These are phyloP conservation scores for Sporisorium reilianum DNA, from an alignment of 1,284 basidiomycete species.

Conservation along the genomic window DNA sequence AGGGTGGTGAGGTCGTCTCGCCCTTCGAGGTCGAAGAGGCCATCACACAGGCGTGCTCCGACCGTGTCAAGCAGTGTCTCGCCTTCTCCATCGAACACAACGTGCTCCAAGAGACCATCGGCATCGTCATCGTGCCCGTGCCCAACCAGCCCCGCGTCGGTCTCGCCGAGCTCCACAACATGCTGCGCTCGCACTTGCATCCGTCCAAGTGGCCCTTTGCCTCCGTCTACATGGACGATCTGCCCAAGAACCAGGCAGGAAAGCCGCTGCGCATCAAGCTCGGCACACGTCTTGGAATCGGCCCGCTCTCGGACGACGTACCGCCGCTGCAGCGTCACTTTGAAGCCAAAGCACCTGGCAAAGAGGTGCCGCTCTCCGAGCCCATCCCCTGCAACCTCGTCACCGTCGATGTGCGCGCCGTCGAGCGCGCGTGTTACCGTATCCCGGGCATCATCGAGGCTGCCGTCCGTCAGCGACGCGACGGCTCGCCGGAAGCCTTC, in stretches of 20 bases:
- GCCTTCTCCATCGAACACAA: slow-evolving; percentile 69
- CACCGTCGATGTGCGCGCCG: slow-evolving; percentile 66
- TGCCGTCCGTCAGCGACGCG: slow-evolving; percentile 66
- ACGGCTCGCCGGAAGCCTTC: slow-evolving; percentile 68
- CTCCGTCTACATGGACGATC: slow-evolving; percentile 68
- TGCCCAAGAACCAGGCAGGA: slow-evolving; percentile 69
- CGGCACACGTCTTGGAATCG: slow-evolving; percentile 66
- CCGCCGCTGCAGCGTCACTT: slow-evolving; percentile 68
- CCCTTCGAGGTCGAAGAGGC: slow-evolving; percentile 70
- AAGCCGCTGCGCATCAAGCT: slow-evolving; percentile 70
- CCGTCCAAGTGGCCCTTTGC: slow-evolving; percentile 69
- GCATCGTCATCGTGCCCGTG: slow-evolving; percentile 68
- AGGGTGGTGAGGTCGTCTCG: slow-evolving; percentile 69
- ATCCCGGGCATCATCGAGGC: slow-evolving; percentile 69
- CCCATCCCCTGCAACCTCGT: slow-evolving; percentile 68
- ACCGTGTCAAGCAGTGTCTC: slow-evolving; percentile 68
- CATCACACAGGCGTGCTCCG: slow-evolving; percentile 66
- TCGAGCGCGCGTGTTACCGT: slow-evolving; percentile 69
- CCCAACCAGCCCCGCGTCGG: slow-evolving; percentile 68
- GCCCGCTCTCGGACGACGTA: slow-evolving; percentile 67
- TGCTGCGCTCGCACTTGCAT: slow-evolving; percentile 66
- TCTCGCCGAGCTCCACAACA: slow-evolving; percentile 67
- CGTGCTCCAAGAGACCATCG: slow-evolving; percentile 69
- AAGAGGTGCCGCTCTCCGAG: slow-evolving; percentile 65
- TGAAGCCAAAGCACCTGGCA: slow-evolving; percentile 67